These are phyloP conservation scores for Pyrenophora tritici-repentis DNA, from an alignment of 2,329 filamentous ascomycete species.

Conservation along the genomic window DNA sequence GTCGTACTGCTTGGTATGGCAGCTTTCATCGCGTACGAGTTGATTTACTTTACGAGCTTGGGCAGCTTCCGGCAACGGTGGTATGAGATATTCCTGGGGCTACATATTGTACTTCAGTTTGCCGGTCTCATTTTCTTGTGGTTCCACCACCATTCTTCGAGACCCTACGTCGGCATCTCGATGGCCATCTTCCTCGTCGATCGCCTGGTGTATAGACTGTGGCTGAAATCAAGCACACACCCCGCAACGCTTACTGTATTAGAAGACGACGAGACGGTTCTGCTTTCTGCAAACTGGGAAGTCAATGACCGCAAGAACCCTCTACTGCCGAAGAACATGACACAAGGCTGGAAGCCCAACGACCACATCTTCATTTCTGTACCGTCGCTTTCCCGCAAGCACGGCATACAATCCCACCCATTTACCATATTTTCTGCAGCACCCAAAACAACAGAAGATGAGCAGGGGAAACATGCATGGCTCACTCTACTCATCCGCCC, in stretches of 20 bases:
- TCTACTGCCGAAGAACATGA: slow-evolving; percentile 44
- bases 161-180: slow-evolving; percentile 59
- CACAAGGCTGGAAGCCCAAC: slow-evolving; percentile 62
- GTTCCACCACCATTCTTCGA: slow-evolving; percentile 61
- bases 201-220: slow-evolving; percentile 61
- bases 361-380: slow-evolving; percentile 69
- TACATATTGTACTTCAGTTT: slow-evolving; percentile 63
- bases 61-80: slow-evolving; percentile 63
- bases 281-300: slow-evolving; percentile 55
- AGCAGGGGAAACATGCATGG: slow-evolving; percentile 52
- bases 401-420: slow-evolving; percentile 65
- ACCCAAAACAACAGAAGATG: slow-evolving; percentile 49
- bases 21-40: slow-evolving; percentile 62
- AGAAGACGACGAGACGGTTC: slow-evolving; percentile 61
- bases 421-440: slow-evolving; percentile 70
- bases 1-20: slow-evolving; percentile 60
- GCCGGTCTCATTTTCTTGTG: slow-evolving; percentile 62
- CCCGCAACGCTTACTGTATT: slow-evolving; percentile 59
- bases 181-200: slow-evolving; percentile 64
- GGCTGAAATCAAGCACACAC: slow-evolving; percentile 56
- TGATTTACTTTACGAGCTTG: slow-evolving; percentile 66
- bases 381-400: slow-evolving; percentile 58
- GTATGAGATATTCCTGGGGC: slow-evolving; percentile 67
- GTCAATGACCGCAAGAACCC: slow-evolving; percentile 20
- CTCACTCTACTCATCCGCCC: slow-evolving; percentile 65